Evolutionary conservation across 192 early-diverging fungal genomes (phyloP).

Genomic region (Haplosporangium gracile): DNA sequence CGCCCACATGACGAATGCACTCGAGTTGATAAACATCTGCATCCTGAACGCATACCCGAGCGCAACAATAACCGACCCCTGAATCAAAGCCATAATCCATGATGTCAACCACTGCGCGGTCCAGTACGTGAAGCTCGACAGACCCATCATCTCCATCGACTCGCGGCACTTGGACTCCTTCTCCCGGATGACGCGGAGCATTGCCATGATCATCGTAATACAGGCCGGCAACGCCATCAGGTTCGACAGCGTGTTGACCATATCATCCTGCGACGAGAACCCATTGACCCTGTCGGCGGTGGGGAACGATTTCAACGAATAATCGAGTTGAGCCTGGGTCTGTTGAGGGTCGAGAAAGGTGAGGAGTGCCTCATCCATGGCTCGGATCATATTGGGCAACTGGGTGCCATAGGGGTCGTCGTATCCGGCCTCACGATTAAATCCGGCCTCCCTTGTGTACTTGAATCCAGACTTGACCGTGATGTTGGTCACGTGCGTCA

Average conservation of each 20-base stretch:
- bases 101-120: slow-evolving; percentile 68
- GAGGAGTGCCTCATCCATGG: slow-evolving; percentile 36
- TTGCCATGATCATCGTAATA: slow-evolving; percentile 66
- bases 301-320: slow-evolving; percentile 63
- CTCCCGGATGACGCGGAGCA: slow-evolving; percentile 76
- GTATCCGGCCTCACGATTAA: not conserved
- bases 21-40: slow-evolving; percentile 69
- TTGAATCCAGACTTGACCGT: slow-evolving; percentile 64
- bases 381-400: slow-evolving; percentile 47
- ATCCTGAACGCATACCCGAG: slow-evolving; percentile 74
- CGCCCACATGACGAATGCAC: slow-evolving; percentile 66
- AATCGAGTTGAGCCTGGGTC: slow-evolving; percentile 45
- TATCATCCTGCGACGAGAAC: slow-evolving; percentile 61
- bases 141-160: slow-evolving; percentile 84
- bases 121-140: slow-evolving; percentile 73
- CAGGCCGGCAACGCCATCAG: slow-evolving; percentile 64
- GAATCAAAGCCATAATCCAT: slow-evolving; percentile 67
- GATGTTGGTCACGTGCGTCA: slow-evolving; percentile 66
- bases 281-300: slow-evolving; percentile 71
- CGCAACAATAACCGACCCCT: slow-evolving; percentile 66
- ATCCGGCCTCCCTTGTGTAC: slow-evolving; percentile 40
- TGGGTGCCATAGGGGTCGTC: slow-evolving; percentile 35
- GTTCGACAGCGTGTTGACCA: slow-evolving; percentile 63
- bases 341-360: slow-evolving; percentile 43
- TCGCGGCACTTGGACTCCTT: slow-evolving; percentile 79